These are phyloP conservation scores for Ramaria sp. DNA, from an alignment of 768 basidiomycete genomes.

Conservation along the genomic window DNA sequence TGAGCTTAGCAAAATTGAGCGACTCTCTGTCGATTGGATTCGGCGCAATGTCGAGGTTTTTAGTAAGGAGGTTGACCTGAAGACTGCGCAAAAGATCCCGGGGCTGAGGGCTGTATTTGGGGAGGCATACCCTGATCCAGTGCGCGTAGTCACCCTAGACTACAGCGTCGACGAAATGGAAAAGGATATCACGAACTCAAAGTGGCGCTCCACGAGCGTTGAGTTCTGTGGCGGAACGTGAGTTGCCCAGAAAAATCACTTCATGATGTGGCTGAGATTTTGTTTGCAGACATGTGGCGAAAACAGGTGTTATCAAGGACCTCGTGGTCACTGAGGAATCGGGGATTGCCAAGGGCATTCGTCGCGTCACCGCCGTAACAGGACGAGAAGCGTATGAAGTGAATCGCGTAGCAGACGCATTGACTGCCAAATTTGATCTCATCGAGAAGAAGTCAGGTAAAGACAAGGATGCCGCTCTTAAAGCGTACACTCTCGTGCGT, in stretches of 20 bases:
- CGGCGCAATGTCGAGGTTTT: conserved; percentile 79
- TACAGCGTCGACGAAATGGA: conserved; percentile 80
- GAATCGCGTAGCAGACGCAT: conserved; percentile 50
- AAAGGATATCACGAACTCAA: conserved; percentile 76
- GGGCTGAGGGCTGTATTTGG: conserved; percentile 95
- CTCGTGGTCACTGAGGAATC: conserved; percentile 93
- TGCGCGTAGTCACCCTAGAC: conserved; percentile 87
- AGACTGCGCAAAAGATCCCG: conserved; percentile 75
- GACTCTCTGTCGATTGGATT: conserved; percentile 83
- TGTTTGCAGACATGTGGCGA: conserved; percentile 70
- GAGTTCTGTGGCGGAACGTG: conserved; percentile 99
- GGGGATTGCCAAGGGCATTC: conserved; percentile 96
- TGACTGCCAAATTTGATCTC: conserved; percentile 51
- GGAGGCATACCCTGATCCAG: conserved; percentile 95
- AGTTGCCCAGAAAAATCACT: conserved; percentile 22
- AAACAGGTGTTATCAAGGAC: conserved; percentile 94
- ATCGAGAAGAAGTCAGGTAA: conserved; percentile 54
- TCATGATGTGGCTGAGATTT: neutral
- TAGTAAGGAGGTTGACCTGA: conserved; percentile 75
- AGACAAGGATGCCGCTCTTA: conserved; percentile 82
- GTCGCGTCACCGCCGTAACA: conserved; percentile 88
- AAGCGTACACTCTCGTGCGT: conserved; percentile 66
- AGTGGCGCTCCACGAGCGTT: conserved; percentile 85
- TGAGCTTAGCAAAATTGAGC: conserved; percentile 81
- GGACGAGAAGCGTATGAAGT: conserved; percentile 88